Percentiles rank a stretch among this genome's conserved stretches.
Conservation (phyloP, 768 basidiomycete species). For the Tylopilus vinaceipallidus region DNA sequence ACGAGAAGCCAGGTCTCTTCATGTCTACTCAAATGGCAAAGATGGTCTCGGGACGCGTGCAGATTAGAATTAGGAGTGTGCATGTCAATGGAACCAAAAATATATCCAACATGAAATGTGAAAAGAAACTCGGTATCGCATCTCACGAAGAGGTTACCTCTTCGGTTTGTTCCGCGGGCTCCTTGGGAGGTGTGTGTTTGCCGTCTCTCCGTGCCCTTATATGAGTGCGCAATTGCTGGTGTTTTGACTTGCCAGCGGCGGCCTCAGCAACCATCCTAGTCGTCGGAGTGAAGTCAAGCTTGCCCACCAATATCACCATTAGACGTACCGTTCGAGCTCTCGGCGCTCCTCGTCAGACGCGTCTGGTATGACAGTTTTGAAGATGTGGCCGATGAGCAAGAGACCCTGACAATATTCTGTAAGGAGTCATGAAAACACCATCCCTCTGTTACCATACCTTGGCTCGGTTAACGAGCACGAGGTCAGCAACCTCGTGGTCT, state of each 20-base stretch:
- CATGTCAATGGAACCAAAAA: constrained; percentile 12
- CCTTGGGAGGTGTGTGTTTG: constrained; percentile 40
- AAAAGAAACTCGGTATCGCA: constrained; percentile 3
- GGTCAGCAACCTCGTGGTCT: constrained; percentile 71
- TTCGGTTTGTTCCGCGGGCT: constrained; percentile 27
- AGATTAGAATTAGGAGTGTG: constrained; percentile 19
- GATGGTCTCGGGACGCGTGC: constrained; percentile 12
- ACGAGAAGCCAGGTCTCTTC: constrained; percentile 5
- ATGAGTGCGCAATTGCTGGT: constrained; percentile 36
- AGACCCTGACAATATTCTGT: constrained; percentile 54
- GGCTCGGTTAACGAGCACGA: constrained; percentile 74
- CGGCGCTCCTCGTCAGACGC: constrained; percentile 92
- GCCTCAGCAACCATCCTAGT: constrained; percentile 84
- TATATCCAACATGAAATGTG: constrained; percentile 21
- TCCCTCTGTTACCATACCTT: constrained; percentile 49
- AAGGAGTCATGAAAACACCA: background rate
- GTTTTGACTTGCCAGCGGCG: constrained; percentile 69
- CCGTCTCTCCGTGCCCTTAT: constrained; percentile 29
- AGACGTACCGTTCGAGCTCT: constrained; percentile 82
- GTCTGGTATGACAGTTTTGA: constrained; percentile 82
- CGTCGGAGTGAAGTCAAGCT: constrained; percentile 1
- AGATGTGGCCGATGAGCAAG: constrained; percentile 85
- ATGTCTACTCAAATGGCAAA: constrained; percentile 16
- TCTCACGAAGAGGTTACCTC: constrained; percentile 18
- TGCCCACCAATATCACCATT: background rate